phyloP scores from a whole-genome alignment of 164 flowering plant genomes.

The Magnolia officinalis region DNA sequence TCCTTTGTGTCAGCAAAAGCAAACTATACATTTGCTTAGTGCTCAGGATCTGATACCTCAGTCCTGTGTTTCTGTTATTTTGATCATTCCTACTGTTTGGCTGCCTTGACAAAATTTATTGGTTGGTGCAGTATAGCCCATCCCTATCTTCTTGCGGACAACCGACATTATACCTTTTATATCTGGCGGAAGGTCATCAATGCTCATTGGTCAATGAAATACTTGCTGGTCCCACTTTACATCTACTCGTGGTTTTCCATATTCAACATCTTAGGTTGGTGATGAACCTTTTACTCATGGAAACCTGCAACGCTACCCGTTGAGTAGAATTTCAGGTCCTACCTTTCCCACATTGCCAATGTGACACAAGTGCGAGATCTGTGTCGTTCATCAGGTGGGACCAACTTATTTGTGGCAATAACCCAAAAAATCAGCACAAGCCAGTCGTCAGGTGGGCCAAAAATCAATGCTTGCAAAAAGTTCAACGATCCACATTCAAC shows the following conservation, averaged over 20 bases:
- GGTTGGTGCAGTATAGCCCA: constrained; percentile 72
- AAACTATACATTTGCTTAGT: background rate
- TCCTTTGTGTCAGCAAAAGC: background rate
- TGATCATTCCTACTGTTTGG: background rate
- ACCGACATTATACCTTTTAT: constrained; percentile 90
- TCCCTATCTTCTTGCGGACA: constrained; percentile 96
- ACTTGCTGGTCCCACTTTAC: constrained; percentile 70
- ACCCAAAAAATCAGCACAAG: background rate
- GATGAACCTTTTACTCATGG: background rate
- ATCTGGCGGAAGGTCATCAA: constrained; percentile 82
- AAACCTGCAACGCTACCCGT: background rate
- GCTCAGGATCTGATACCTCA: no score
- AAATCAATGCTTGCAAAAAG: no score
- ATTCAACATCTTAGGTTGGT: constrained; percentile 54
- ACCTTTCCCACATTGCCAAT: background rate
- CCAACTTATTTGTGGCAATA: background rate
- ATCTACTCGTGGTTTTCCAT: constrained; percentile 80
- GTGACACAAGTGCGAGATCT: background rate
- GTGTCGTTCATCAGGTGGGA: background rate
- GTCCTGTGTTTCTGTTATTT: background rate
- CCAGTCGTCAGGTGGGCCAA: background rate
- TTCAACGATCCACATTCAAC: background rate
- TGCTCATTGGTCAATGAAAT: constrained; percentile 64
- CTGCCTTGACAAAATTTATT: constrained; percentile 2
- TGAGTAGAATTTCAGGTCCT: background rate